phyloP scores from a whole-genome alignment of 164 flowering plant genomes.

The Brasenia schreberi region DNA sequence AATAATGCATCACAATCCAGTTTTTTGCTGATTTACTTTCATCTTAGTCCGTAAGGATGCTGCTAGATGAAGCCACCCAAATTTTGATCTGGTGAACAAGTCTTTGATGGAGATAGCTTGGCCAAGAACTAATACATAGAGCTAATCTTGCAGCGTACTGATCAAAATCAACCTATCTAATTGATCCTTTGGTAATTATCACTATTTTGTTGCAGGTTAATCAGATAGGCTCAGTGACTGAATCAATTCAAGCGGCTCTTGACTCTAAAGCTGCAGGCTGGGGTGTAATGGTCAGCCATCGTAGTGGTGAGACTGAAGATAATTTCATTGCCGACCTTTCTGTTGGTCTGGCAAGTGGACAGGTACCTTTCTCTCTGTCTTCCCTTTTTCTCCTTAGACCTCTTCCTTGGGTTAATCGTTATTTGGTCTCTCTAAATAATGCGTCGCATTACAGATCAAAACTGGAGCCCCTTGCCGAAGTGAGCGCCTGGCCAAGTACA shows the following conservation, averaged over 20 bases:
- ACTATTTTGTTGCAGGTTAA: constrained; percentile 53
- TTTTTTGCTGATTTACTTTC: too few relatives aligned
- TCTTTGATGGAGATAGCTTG: background rate
- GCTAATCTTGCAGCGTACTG: background rate
- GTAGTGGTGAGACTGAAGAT: constrained; percentile 98
- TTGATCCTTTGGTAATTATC: background rate
- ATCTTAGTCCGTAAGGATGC: too few relatives aligned
- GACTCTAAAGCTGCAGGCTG: constrained; percentile 95
- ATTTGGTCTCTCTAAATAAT: background rate
- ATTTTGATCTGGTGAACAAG: background rate
- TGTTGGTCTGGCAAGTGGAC: constrained; percentile 96
- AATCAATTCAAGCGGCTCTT: constrained; percentile 84
- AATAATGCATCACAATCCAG: too few relatives aligned
- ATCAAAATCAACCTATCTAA: background rate
- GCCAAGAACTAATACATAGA: background rate
- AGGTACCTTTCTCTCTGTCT: constrained; percentile 26
- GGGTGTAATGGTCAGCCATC: constrained; percentile 99
- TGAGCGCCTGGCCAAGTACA: constrained; percentile 85
- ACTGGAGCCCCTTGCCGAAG: constrained; percentile 97
- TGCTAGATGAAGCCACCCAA: background rate
- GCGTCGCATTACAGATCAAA: constrained; percentile 38
- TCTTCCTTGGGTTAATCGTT: background rate
- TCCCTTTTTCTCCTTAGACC: background rate
- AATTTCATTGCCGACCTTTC: constrained; percentile 95
- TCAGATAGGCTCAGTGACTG: constrained; percentile 91